A percentile compares a stretch with the other conserved stretches of the same genome.
Evolutionary conservation across 2,329 filamentous ascomycete species (phyloP).

Genomic region (Aspergillus brasiliensis): DNA sequence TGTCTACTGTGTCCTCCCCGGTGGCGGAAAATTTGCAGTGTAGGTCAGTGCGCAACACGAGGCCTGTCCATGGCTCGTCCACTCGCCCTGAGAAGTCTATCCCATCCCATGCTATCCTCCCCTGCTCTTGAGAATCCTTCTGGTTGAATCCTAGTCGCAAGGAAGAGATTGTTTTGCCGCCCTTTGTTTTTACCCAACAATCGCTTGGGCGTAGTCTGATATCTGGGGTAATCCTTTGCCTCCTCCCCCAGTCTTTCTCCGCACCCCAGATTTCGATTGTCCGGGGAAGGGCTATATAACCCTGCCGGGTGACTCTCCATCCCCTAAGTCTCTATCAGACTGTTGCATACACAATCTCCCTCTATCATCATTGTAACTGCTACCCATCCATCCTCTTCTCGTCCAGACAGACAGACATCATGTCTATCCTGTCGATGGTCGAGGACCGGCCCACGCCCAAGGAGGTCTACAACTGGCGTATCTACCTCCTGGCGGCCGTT

Average conservation of each 20-base stretch:
- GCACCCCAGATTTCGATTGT: slow-evolving; percentile 1
- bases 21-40: slow-evolving; percentile 53
- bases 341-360: neutral
- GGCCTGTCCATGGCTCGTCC: neutral
- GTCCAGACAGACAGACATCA: slow-evolving; percentile 21
- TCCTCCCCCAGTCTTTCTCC: neutral
- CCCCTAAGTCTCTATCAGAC: neutral
- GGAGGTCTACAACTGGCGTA: slow-evolving; percentile 62
- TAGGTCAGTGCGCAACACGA: neutral
- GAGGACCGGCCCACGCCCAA: slow-evolving; percentile 57
- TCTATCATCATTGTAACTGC: neutral
- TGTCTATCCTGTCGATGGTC: slow-evolving; percentile 44
- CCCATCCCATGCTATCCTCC: neutral
- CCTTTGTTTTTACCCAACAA: neutral
- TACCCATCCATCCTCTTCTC: neutral
- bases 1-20: too few relatives aligned
- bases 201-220: neutral
- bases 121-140: neutral
- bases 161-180: neutral
- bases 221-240: slow-evolving; percentile 8
- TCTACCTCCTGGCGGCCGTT: slow-evolving; percentile 57
- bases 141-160: neutral
- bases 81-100: neutral
- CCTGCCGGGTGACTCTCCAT: neutral
- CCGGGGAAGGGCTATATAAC: slow-evolving; percentile 4